Evolutionary conservation across 2,329 filamentous ascomycete genomes (phyloP).

Genomic region (Penicillium freii): DNA sequence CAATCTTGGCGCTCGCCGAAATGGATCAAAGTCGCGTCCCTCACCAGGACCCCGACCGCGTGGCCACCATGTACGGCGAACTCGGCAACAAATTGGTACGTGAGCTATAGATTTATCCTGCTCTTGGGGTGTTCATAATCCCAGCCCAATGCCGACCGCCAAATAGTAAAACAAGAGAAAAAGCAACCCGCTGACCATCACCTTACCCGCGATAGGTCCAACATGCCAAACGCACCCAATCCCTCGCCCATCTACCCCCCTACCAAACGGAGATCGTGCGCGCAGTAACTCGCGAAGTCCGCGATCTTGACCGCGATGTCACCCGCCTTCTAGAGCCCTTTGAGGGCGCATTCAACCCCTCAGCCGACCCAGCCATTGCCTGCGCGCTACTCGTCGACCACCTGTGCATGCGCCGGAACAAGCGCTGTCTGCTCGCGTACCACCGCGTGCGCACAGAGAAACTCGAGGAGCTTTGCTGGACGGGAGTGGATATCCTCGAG

Average conservation of each 20-base stretch:
- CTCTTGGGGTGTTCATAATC: neutral
- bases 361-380: constrained; percentile 76
- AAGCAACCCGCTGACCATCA: neutral
- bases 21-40: constrained; percentile 24
- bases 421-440: constrained; percentile 91
- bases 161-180: neutral
- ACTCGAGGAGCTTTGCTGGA: constrained; percentile 91
- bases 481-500: constrained; percentile 78
- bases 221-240: constrained; percentile 92
- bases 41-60: constrained; percentile 20
- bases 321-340: constrained; percentile 76
- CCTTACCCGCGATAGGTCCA: constrained; percentile 62
- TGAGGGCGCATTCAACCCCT: constrained; percentile 79
- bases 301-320: constrained; percentile 87
- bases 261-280: constrained; percentile 93
- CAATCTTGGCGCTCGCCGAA: constrained; percentile 22
- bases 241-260: constrained; percentile 78
- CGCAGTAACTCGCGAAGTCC: constrained; percentile 82
- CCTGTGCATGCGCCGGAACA: constrained; percentile 91
- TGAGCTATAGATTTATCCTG: neutral
- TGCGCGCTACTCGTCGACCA: constrained; percentile 91
- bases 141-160: neutral
- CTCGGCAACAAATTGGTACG: constrained; percentile 78
- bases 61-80: constrained; percentile 74
- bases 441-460: constrained; percentile 88